These are phyloP conservation scores for Hymenoscyphus scutula DNA, from an alignment of 2,329 filamentous ascomycete species.

Conservation along the genomic window DNA sequence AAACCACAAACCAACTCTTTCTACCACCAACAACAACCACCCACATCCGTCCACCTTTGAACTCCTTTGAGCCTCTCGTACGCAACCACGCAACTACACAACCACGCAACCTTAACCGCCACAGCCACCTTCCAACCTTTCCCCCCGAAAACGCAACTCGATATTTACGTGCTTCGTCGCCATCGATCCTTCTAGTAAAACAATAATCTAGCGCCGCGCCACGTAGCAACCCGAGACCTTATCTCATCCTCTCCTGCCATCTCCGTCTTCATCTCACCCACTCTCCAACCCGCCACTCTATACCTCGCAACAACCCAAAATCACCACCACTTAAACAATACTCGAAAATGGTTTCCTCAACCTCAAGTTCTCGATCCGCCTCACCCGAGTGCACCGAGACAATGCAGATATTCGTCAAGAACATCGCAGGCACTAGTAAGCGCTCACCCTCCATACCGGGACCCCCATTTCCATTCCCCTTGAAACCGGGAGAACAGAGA, in stretches of 20 bases:
- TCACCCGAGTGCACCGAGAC: slow-evolving; percentile 47
- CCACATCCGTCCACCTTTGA: not conserved
- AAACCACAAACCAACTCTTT: not conserved
- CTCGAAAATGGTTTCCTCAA: slow-evolving; percentile 32
- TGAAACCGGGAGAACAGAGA: slow-evolving; percentile 13
- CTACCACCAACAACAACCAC: not conserved
- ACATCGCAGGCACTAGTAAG: slow-evolving; percentile 56
- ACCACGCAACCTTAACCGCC: not conserved
- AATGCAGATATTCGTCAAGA: slow-evolving; percentile 62
- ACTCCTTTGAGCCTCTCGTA: slow-evolving; percentile 6
- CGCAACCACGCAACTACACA: slow-evolving; percentile 3
- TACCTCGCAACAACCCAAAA: slow-evolving; percentile 7
- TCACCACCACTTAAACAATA: slow-evolving; percentile 6
- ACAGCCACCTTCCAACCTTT: not conserved
- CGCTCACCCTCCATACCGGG: slow-evolving; percentile 17
- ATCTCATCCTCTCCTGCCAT: slow-evolving; percentile 8
- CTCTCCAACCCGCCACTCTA: not conserved
- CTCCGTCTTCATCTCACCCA: slow-evolving; percentile 6
- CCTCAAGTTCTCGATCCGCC: slow-evolving; percentile 32
- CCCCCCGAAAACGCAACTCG: not conserved
- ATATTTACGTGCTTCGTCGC: too few relatives aligned
- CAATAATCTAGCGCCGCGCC: slow-evolving; percentile 9
- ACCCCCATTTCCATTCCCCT: slow-evolving; percentile 8
- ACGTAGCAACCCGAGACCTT: slow-evolving; percentile 6
- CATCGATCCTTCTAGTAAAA: slow-evolving; percentile 1